Evolutionary conservation across 169 alveolate species (phyloP).

Genomic region (Plasmodium malariae): DNA sequence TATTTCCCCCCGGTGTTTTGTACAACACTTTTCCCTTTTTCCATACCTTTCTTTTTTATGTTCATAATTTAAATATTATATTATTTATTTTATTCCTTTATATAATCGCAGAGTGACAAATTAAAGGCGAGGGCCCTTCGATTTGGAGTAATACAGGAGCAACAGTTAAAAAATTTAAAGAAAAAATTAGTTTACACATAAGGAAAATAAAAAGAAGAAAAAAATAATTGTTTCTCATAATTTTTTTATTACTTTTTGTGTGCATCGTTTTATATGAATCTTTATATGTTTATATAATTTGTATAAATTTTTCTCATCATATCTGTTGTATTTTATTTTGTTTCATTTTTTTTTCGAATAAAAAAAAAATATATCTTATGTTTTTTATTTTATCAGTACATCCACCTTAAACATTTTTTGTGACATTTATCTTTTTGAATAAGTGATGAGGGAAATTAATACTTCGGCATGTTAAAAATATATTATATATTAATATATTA

Average conservation of each 20-base stretch:
- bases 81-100: background rate
- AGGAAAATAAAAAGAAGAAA: background rate
- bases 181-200: background rate
- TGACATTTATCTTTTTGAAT: too few relatives aligned
- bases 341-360: background rate
- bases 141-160: constrained; percentile 52
- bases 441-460: too few relatives aligned
- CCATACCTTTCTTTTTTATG: background rate
- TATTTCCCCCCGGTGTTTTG: too few relatives aligned
- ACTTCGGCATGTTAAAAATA: too few relatives aligned
- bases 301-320: background rate
- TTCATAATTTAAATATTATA: background rate
- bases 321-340: too few relatives aligned
- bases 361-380: background rate
- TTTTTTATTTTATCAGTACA: background rate
- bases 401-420: too few relatives aligned
- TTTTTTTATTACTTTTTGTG: too few relatives aligned
- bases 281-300: too few relatives aligned
- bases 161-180: background rate
- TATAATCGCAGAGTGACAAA: constrained; percentile 42
- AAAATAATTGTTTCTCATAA: background rate
- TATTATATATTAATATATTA: too few relatives aligned
- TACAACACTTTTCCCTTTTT: background rate
- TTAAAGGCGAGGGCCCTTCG: constrained; percentile 72
- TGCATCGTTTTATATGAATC: too few relatives aligned